Evolutionary conservation across 805 yeast genomes (phyloP).

Genomic region (Zygoascus bituminiphila): DNA sequence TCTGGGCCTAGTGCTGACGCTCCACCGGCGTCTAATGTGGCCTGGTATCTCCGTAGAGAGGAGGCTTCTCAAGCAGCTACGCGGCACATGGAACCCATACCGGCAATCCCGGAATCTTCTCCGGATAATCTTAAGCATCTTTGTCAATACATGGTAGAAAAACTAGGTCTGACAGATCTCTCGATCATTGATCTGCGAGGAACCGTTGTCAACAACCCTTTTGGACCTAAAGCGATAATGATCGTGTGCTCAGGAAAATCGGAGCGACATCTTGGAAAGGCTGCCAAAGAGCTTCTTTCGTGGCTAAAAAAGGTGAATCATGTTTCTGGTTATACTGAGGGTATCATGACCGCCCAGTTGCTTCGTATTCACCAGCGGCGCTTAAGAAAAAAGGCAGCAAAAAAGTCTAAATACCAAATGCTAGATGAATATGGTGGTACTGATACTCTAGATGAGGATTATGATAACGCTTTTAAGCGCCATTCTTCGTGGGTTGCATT

Average conservation of each 20-base stretch:
- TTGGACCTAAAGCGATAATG: constrained; percentile 39
- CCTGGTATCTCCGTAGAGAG: neutral
- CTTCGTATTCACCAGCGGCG: constrained; percentile 45
- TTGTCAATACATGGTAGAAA: constrained; percentile 41
- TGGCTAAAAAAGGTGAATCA: constrained; percentile 47
- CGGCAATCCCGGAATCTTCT: constrained; percentile 49
- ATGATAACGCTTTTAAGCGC: neutral
- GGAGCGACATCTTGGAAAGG: constrained; percentile 64
- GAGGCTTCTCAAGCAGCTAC: neutral
- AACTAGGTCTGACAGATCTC: constrained; percentile 60
- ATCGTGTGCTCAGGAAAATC: constrained; percentile 71
- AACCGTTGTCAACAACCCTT: constrained; percentile 10
- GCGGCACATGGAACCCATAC: constrained; percentile 27
- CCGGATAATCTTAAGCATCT: constrained; percentile 46
- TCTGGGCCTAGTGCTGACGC: neutral
- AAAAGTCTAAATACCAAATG: constrained; percentile 36
- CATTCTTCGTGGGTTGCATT: constrained; percentile 76
- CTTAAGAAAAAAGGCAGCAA: constrained; percentile 45
- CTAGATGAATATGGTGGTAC: constrained; percentile 30
- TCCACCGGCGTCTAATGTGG: neutral
- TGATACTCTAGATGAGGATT: constrained; percentile 6
- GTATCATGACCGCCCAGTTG: constrained; percentile 53
- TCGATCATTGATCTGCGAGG: constrained; percentile 55
- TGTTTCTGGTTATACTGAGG: constrained; percentile 54
- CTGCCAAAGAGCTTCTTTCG: constrained; percentile 50